Evolutionary conservation across 2,329 filamentous ascomycete genomes (phyloP).

Genomic region (Drechmeria coniospora): DNA sequence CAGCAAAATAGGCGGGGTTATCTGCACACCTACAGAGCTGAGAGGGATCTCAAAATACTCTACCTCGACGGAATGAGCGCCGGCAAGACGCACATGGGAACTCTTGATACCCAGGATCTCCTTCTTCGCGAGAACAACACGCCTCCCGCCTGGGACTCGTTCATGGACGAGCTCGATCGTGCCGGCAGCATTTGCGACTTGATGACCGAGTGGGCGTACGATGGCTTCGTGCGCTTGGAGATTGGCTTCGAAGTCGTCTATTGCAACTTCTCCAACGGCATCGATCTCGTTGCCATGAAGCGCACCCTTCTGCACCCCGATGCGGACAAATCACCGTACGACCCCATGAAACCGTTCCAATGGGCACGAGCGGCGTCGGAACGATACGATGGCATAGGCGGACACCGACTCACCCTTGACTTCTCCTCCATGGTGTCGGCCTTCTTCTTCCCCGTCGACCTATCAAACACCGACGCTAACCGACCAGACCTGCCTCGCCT

Average conservation of each 20-base stretch:
- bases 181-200: conserved; percentile 41
- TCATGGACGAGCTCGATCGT: conserved; percentile 31
- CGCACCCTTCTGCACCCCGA: conserved; percentile 1
- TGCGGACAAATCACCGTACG: background rate
- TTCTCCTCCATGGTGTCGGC: conserved; percentile 36
- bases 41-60: conserved; percentile 40
- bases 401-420: conserved; percentile 25
- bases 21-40: conserved; percentile 50
- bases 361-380: conserved; percentile 25
- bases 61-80: conserved; percentile 59
- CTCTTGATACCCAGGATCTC: conserved; percentile 51
- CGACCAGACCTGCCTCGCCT: conserved; percentile 19
- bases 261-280: conserved; percentile 39
- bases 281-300: conserved; percentile 17
- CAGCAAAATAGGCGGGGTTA: conserved; percentile 35
- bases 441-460: conserved; percentile 34
- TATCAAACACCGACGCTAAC: conserved; percentile 23
- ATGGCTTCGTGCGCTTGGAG: conserved; percentile 53
- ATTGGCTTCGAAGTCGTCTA: conserved; percentile 56
- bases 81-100: conserved; percentile 49
- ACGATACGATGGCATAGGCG: conserved; percentile 30
- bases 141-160: conserved; percentile 1
- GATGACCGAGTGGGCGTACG: conserved; percentile 37
- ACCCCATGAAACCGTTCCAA: conserved; percentile 18
- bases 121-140: conserved; percentile 32